Evolutionary conservation across 495 filamentous ascomycete genomes (phyloP), one percentile per base, ranked within the genome.

Genomic region (Umbilicaria muhlenbergii): DNA sequence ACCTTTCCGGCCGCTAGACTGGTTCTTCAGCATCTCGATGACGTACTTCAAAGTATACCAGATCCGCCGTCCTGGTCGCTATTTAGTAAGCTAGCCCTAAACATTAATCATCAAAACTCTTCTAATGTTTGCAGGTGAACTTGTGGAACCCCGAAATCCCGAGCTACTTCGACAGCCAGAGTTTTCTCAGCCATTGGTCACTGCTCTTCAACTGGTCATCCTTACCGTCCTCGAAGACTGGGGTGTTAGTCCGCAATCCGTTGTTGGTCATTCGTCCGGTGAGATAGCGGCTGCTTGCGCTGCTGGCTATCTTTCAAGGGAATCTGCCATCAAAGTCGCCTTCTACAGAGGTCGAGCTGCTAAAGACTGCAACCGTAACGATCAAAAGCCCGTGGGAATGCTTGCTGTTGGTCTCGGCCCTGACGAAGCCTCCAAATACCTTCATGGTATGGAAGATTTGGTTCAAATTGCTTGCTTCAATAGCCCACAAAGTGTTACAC

Each of bases 221-320:
- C 46, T 64, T 12, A 38, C 57, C 11, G 17, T 59, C 2, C 41
- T 64, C 2, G n/a, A 10, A 0, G 8, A 7, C 48, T 50, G 47
- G 45, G 1, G 40, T 64, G 4, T 15, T 3, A 2, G 51, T 52
- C 1, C 7, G 16, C 3, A 39, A n/a, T n/a, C 36, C 4, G 42
- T 45, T 2, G 44, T 57, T 1, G 59, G 61, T 6, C 63, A 66
- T 40, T 64, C 61, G 0, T 54, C 52, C 10, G 63, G 61, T 12
- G 63, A 66, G 41, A 57, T 64, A 36, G 61, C 59, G 7, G 61
- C 63, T 0, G 61, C 60, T 2, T 58, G 45, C 36, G 56, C 58
- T 2, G 56, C 58, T 2, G 57, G 57, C 11, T 35, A 32, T 31
- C 5, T 62, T 0, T 47, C 51, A 3, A 15, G 28, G 0, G 18